Base-by-base conservation (phyloP, 1,284 basidiomycete species). In the Naganishia albida region DNA sequence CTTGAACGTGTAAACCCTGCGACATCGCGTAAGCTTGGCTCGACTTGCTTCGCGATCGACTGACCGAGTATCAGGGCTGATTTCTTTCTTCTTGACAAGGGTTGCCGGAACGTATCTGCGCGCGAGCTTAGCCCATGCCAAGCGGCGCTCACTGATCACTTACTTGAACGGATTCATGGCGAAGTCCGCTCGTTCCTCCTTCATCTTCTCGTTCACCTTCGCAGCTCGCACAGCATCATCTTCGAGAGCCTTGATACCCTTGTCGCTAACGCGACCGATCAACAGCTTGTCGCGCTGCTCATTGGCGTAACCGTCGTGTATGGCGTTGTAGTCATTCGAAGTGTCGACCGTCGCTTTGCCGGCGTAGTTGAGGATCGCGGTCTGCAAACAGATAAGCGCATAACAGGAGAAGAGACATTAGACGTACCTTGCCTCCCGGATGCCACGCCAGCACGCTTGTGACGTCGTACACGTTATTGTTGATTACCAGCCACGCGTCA, bases 381-480 rank as follows among this genome's bases (percentile, higher is more conserved):
- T 38, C 43, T 65, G 46, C 8, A n/a, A 15, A n/a, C 28, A 26
- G n/a, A 20, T 38, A 20, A 52, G 26, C n/a, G 7, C 12, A n/a
- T 52, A 18, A n/a, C 18, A 23, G 10, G 28, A 8, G 3, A 18
- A 20, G 30, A 34, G 50, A 43, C 18, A 28, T 8, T 25, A 23
- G 40, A 30, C 43, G 13, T 18, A 57, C 55, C 43, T 57, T 43
- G 10, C 69, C 69, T 26, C 69, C 69, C 8, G 69, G 69, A 48
- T 70, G 69, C 69, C 69, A 70, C 15, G 34, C 20, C 0, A 68
- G 49, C 7, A 68, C 65, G 25, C 50, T 56, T 6, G 67, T 70
- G 6, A 68, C 69, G 46, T 70, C 69, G 48, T 70, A 70, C 12
- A 70, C 67, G 30, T 68, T 70, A n/a, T 66, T 62, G 42, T 70